Evolutionary conservation across 148 eudicot genomes (phyloP), one percentile per base, ranked within the genome.

Genomic region (Pouteria glomerata): DNA sequence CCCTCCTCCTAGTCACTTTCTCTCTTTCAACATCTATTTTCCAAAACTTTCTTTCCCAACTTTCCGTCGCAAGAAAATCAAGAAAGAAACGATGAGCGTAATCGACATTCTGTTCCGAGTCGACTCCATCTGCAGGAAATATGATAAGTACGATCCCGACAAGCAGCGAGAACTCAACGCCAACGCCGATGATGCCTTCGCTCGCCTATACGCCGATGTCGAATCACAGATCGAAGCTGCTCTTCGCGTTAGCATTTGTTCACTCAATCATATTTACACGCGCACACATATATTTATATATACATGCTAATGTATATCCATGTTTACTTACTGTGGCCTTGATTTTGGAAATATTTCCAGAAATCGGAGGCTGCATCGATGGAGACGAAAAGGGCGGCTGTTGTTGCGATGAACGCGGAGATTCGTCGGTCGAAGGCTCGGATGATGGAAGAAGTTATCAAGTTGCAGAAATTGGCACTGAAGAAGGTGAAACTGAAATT

Each of bases 321-420:
- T 3, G 26, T 29, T 44, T 50, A 8, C 50, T 0, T 51, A 33
- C 41, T 33, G 29, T 47, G 19, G 7, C 37, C 12, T 23, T 24
- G 11, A 10, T 23, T 57, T 76, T 12, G 12, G 3, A 65, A 21
- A 53, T 15, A 24, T 35, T 26, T 73, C 65, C 57, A 91, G 98
- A 94, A 94, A 91, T 89, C 97, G 27, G 93, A 91, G 71, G 62
- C 69, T 6, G 91, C 87, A 50, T 41, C 86, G 1, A 85, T 45
- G 69, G 98, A 89, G 93, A 80, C 85, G 42, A 94, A 72, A 48
- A 79, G 97, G 76, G 98, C 96, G 0, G 57, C 86, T 0, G 85
- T 75, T 29, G 97, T 89, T 39, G 96, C 98, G 34, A 85, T 94
- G 82, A 91, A 94, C 73, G 98, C 97, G 7, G 98, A 94, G 89